phyloP scores from a whole-genome alignment of 148 eudicot species.

The Cornus florida region DNA sequence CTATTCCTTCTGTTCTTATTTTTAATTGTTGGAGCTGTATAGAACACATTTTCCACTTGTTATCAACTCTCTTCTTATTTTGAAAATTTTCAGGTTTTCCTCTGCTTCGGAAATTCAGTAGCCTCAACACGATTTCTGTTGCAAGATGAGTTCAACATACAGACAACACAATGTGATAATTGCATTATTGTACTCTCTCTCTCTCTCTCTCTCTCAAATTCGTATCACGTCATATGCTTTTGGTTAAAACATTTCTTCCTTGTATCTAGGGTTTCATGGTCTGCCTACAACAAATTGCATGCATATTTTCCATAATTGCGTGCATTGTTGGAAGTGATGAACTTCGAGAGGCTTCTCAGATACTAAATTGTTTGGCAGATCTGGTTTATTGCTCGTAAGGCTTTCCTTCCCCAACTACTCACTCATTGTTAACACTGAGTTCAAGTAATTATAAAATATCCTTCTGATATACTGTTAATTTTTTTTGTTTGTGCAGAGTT shows the following conservation, averaged over 20 bases:
- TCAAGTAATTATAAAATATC: background rate
- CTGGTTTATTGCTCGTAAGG: slow-evolving; percentile 92
- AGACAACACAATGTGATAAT: slow-evolving; percentile 91
- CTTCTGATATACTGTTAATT: slow-evolving; percentile 22
- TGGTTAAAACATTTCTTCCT: slow-evolving; percentile 4
- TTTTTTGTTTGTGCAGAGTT: slow-evolving; percentile 57
- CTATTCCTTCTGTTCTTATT: too few species aligned
- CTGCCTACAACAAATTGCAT: slow-evolving; percentile 86
- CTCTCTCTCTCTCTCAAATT: slow-evolving; percentile 10
- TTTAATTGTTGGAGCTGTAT: too few species aligned
- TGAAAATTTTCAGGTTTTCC: slow-evolving; percentile 50
- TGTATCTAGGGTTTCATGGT: slow-evolving; percentile 78
- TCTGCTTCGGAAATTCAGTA: slow-evolving; percentile 86
- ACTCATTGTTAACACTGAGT: background rate
- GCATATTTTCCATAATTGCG: slow-evolving; percentile 88
- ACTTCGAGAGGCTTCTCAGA: slow-evolving; percentile 74
- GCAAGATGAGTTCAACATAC: slow-evolving; percentile 97
- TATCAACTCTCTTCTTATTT: background rate
- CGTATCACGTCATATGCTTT: slow-evolving; percentile 4
- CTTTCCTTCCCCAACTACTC: background rate
- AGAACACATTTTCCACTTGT: too few species aligned
- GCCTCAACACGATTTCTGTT: slow-evolving; percentile 93
- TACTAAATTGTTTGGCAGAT: slow-evolving; percentile 63
- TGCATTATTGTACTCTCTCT: slow-evolving; percentile 85
- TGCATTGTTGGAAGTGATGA: slow-evolving; percentile 81